Percentiles rank a stretch among this genome's conserved stretches.
These are phyloP conservation scores for Phytophthora sp. DNA, from an alignment of 352 stramenopile genomes.

Conservation along the genomic window DNA sequence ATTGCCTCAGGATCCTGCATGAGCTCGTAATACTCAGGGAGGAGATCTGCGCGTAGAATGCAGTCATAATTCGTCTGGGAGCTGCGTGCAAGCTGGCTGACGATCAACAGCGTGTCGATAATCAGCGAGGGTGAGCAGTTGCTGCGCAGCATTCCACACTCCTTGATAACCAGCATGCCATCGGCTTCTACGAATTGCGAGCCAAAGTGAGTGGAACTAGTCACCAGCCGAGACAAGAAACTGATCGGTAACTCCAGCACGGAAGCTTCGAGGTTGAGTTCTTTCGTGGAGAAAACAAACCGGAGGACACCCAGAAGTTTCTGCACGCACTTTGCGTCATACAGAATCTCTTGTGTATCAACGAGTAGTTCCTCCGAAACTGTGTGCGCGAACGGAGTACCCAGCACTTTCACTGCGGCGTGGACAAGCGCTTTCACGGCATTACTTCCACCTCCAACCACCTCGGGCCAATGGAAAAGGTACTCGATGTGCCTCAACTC, in stretches of 20 bases:
- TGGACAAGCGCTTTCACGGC: conserved; percentile 85
- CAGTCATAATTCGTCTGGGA: conserved; percentile 75
- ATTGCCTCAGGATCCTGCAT: conserved; percentile 69
- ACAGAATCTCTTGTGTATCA: conserved; percentile 73
- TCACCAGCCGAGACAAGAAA: conserved; percentile 85
- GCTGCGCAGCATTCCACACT: conserved; percentile 58
- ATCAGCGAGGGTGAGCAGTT: conserved; percentile 65
- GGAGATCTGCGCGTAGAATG: conserved; percentile 59
- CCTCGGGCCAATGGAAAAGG: conserved; percentile 79
- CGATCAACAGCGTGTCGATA: conserved; percentile 83
- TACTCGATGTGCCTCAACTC: conserved; percentile 62
- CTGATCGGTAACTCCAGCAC: conserved; percentile 77
- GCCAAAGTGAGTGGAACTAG: conserved; percentile 85
- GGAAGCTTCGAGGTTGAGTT: conserved; percentile 60
- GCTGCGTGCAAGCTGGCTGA: conserved; percentile 88
- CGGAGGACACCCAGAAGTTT: conserved; percentile 69
- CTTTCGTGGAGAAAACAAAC: conserved; percentile 62
- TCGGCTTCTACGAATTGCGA: conserved; percentile 76
- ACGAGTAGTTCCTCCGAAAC: conserved; percentile 72
- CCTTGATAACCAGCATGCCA: conserved; percentile 73
- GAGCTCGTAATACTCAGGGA: conserved; percentile 63
- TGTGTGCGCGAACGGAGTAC: conserved; percentile 77
- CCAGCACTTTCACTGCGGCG: conserved; percentile 85
- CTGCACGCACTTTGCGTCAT: conserved; percentile 69
- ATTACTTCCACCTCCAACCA: conserved; percentile 76